Conservation (phyloP, 768 basidiomycete genomes). For the Boletus reticuloceps region DNA sequence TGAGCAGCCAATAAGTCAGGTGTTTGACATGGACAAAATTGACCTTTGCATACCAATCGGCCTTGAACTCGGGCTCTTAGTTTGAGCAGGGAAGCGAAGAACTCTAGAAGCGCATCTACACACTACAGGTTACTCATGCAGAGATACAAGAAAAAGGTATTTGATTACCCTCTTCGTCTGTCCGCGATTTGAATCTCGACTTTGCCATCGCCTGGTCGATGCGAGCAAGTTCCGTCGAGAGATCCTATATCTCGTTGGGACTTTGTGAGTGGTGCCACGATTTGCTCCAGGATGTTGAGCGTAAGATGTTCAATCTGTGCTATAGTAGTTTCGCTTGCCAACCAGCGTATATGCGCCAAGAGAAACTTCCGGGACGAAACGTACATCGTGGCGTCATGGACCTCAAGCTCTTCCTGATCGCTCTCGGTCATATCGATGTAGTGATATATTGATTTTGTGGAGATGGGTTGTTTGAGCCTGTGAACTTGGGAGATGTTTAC, state of each 20-base stretch:
- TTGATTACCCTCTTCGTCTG: constrained; percentile 37
- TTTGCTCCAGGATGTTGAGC: constrained; percentile 33
- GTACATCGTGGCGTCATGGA: constrained; percentile 2
- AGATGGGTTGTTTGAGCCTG: no score
- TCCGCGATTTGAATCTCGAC: constrained; percentile 36
- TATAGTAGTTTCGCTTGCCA: constrained; percentile 20
- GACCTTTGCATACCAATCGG: constrained; percentile 38
- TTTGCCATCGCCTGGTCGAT: constrained; percentile 14
- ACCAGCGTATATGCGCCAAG: constrained; percentile 3
- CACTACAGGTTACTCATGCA: background rate
- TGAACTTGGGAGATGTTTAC: background rate
- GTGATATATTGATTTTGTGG: no score
- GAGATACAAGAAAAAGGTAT: background rate
- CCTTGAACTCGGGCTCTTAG: constrained; percentile 35
- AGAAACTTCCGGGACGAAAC: background rate
- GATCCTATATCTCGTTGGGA: background rate
- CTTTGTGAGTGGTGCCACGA: constrained; percentile 17
- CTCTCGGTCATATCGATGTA: background rate
- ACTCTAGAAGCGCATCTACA: constrained; percentile 20
- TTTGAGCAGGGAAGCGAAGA: constrained; percentile 38
- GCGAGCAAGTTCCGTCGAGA: background rate
- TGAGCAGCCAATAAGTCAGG: background rate
- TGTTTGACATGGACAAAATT: background rate
- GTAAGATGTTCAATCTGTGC: constrained; percentile 29
- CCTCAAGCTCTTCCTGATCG: constrained; percentile 13